Base-by-base conservation (phyloP, 495 filamentous ascomycete genomes). In the Lasiosphaeriaceae sp. region DNA sequence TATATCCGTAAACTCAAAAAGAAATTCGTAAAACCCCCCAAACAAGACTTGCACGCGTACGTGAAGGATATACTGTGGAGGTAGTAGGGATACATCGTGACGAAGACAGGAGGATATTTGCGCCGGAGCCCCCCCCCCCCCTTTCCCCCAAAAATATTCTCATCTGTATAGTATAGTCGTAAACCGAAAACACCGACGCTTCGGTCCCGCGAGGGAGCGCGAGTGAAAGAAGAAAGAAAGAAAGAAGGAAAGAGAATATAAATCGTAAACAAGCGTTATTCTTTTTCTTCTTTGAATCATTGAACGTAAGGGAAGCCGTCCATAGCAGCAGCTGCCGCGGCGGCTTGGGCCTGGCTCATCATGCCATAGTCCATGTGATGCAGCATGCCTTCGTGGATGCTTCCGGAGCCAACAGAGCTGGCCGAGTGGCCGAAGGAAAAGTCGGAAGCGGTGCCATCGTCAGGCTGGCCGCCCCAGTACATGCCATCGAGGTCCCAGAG, bases 401-500 rank as follows among this genome's bases (percentile, higher is more conserved):
- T 45, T 34, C 41, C 46, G 52, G 47, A 11, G 16, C 49, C 37
- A n/a, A 43, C 51, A 26, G 54, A 41, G 19, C 52, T 22, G 19
- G 43, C 50, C 22, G 48, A 53, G 11, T 66, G 69, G 1, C 66
- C 57, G 46, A 63, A 70, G 0, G 65, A 53, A 45, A 65, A 67
- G 51, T 61, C 63, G n/a, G 57, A 58, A 21, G 57, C 60, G 11
- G 52, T 52, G 7, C 55, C 61, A 24, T 72, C 70, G 47, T 71
- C 69, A 11, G 71, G 49, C 64, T 71, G 69, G 37, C 69, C 62
- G 46, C 70, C 67, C 77, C 77, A 80, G 60, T 68, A 71, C 76
- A 78, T 77, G 62, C 75, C 80, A 59, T 83, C 80, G 1, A 83
- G 65, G 61, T 83, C 78, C 80, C 80, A 83, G 11, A 82, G 67